Base-by-base conservation (phyloP, 345 rosid species). In the Ceriops zippeliana region DNA sequence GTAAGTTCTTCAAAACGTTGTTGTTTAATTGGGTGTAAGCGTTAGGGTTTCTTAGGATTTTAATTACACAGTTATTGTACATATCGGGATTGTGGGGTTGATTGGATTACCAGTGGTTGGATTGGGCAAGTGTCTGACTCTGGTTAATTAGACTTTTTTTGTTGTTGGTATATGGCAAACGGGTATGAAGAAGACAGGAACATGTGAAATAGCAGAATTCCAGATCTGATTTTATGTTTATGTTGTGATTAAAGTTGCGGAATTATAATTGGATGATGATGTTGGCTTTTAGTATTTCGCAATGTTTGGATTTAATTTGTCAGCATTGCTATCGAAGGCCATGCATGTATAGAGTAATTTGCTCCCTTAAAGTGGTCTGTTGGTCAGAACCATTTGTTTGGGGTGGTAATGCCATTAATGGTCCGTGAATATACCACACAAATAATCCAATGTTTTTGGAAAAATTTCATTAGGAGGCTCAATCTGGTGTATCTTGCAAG, bases 161-260 rank as follows among this genome's bases (percentile, higher is more conserved):
- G 21, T 30, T 54, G 21, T 66, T 73, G 47, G 57, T 64, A 22
- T 64, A 37, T 51, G 61, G 62, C 61, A 73, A 51, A 74, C 57
- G 30, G 3, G 58, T 17, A 21, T 53, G 28, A 63, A 26, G 37
- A 15, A 62, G 10, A 60, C 17, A 42, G 49, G 17, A 32, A 61
- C 47, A 63, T 56, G 30, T 62, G 52, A 62, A 62, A 68, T 61
- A 62, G 46, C 30, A 56, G 47, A 62, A 49, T n/a, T 11, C 26
- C 35, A 13, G 2, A 42, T 31, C 16, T 65, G 19, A 24, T 56
- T 21, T 46, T 0, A 57, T 6, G 27, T 20, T n/a, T 28, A 3
- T 6, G 28, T 21, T 56, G 5, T 28, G 49, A 27, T 26, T 20
- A 16, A 26, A 37, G 20, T 54, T 54, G 42, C 57, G 57, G 57